These are phyloP conservation scores for Dryas integrifolia DNA, from an alignment of 331 rosid genomes.

Conservation along the genomic window DNA sequence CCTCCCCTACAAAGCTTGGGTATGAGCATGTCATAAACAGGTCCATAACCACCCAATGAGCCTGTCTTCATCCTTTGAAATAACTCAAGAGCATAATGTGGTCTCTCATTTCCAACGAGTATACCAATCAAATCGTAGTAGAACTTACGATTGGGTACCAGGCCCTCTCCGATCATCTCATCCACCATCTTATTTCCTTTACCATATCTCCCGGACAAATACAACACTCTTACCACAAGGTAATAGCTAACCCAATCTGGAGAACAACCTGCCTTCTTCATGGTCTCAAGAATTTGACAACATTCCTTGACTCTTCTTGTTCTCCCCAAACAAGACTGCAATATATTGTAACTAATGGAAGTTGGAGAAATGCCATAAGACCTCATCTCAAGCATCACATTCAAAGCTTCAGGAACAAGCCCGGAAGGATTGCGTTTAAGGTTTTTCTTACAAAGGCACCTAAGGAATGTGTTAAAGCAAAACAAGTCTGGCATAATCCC, in stretches of 20 bases:
- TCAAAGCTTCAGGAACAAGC: conserved; percentile 75
- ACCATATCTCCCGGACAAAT: conserved; percentile 63
- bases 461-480: conserved; percentile 66
- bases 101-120: conserved; percentile 73
- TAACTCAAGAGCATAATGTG: conserved; percentile 63
- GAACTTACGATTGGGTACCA: conserved; percentile 59
- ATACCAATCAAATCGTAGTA: conserved; percentile 77
- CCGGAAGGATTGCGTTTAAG: conserved; percentile 63
- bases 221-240: conserved; percentile 60
- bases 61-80: conserved; percentile 72
- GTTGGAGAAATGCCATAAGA: conserved; percentile 48
- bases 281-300: conserved; percentile 53
- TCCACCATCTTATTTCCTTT: conserved; percentile 62
- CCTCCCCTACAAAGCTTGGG: conserved; percentile 77
- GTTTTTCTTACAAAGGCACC: conserved; percentile 70
- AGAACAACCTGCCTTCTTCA: conserved; percentile 53
- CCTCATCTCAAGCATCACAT: conserved; percentile 87
- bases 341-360: conserved; percentile 61
- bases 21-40: conserved; percentile 80
- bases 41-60: conserved; percentile 63
- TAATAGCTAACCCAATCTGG: conserved; percentile 69
- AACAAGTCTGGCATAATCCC: conserved; percentile 56
- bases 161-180: conserved; percentile 64
- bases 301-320: conserved; percentile 71
- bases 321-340: conserved; percentile 69